These are phyloP conservation scores for Macrolepiota albuminosa DNA, from an alignment of 768 basidiomycete species.

Conservation along the genomic window DNA sequence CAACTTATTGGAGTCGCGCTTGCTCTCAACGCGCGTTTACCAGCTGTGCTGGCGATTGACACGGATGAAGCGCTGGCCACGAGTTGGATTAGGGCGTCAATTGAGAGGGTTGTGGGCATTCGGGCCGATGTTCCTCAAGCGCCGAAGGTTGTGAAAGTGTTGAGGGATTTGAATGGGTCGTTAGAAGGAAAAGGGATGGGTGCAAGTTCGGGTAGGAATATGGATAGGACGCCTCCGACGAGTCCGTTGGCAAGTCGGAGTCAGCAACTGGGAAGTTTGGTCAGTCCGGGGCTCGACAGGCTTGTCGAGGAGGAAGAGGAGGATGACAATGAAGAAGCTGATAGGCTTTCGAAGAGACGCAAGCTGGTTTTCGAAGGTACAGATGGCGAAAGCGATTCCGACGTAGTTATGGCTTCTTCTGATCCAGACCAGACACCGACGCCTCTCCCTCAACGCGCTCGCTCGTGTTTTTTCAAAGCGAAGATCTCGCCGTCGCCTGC, in stretches of 20 bases:
- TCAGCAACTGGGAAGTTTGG: slow-evolving; percentile 14
- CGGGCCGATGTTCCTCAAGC: slow-evolving; percentile 32
- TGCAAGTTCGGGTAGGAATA: slow-evolving; percentile 2
- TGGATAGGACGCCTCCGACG: slow-evolving; percentile 26
- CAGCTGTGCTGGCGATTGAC: slow-evolving; percentile 46
- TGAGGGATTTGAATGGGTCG: slow-evolving; percentile 9
- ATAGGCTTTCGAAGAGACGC: slow-evolving; percentile 21
- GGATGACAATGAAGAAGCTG: slow-evolving; percentile 6
- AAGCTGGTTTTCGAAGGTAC: slow-evolving; percentile 16
- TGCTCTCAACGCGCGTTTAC: slow-evolving; percentile 53
- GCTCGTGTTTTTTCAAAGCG: neutral
- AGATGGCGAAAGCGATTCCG: slow-evolving; percentile 11
- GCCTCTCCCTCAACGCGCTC: slow-evolving; percentile 11
- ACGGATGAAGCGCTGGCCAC: slow-evolving; percentile 32
- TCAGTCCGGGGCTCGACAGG: slow-evolving; percentile 23
- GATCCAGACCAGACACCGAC: slow-evolving; percentile 15
- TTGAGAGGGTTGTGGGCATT: slow-evolving; percentile 63
- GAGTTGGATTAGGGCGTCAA: slow-evolving; percentile 43
- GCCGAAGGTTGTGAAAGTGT: slow-evolving; percentile 25
- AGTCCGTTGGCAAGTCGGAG: slow-evolving; percentile 32
- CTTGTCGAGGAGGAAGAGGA: slow-evolving; percentile 27
- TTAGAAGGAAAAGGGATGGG: slow-evolving; percentile 10
- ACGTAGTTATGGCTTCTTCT: slow-evolving; percentile 11
- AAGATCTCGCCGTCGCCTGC: slow-evolving; percentile 7
- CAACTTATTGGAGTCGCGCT: slow-evolving; percentile 50